These are phyloP conservation scores for Polychaeton citri DNA, from an alignment of 2,329 filamentous ascomycete genomes.

Conservation along the genomic window DNA sequence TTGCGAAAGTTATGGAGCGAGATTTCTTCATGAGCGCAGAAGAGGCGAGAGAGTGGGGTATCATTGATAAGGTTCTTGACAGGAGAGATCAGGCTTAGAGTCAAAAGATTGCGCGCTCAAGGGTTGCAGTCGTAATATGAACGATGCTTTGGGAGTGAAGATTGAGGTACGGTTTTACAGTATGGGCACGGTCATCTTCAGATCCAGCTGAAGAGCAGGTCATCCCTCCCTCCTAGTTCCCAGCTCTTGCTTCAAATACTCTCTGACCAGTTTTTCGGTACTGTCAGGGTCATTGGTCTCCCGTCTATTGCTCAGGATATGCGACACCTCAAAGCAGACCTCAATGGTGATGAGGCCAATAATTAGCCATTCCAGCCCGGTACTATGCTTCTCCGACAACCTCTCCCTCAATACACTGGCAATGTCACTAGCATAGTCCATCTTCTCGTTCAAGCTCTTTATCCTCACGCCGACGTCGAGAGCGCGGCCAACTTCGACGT, in stretches of 20 bases:
- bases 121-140: too few species aligned
- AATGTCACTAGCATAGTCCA: constrained; percentile 96
- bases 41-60: constrained; percentile 78
- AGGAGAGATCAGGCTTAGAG: too few species aligned
- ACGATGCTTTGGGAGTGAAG: too few species aligned
- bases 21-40: constrained; percentile 87
- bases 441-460: constrained; percentile 84
- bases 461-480: constrained; percentile 88
- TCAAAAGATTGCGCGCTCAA: too few species aligned
- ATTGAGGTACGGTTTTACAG: too few species aligned
- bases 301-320: constrained; percentile 52
- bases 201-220: too few species aligned
- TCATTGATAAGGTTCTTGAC: constrained; percentile 78
- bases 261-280: constrained; percentile 25
- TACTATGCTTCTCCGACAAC: constrained; percentile 78
- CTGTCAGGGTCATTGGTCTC: constrained; percentile 29
- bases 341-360: constrained; percentile 88
- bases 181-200: too few species aligned
- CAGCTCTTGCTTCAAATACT: constrained; percentile 22
- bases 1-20: constrained; percentile 91
- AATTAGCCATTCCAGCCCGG: constrained; percentile 87
- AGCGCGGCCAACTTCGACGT: constrained; percentile 80
- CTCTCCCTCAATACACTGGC: constrained; percentile 78
- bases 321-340: constrained; percentile 71
- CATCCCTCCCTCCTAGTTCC: constrained; percentile 1